phyloP scores from a whole-genome alignment of 345 rosid genomes.

The Eucalyptus erythrocorys region DNA sequence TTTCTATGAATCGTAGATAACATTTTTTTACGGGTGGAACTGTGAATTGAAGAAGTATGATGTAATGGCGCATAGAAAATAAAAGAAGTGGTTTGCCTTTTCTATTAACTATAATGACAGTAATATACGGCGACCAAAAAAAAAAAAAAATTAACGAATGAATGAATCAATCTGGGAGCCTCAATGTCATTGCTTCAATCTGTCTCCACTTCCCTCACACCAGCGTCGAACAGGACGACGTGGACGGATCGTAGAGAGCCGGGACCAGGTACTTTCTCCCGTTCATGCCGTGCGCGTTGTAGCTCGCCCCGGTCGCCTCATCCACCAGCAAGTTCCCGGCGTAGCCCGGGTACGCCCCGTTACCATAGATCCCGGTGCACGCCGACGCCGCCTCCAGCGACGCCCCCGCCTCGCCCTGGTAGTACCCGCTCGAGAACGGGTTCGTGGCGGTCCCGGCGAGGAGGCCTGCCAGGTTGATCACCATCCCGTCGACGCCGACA shows the following conservation, averaged over 20 bases:
- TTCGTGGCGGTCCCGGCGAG: conserved; percentile 75
- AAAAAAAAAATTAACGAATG: background rate
- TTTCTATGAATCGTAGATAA: background rate
- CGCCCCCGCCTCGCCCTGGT: conserved; percentile 52
- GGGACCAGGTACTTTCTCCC: conserved; percentile 75
- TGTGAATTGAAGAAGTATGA: background rate
- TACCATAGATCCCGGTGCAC: conserved; percentile 58
- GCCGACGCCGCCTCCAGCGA: conserved; percentile 79
- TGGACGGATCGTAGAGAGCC: conserved; percentile 64
- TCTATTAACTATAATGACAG: background rate
- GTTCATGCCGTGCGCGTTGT: conserved; percentile 55
- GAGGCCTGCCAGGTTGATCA: conserved; percentile 58
- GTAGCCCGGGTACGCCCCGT: conserved; percentile 83
- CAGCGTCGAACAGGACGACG: conserved; percentile 41
- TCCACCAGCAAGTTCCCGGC: conserved; percentile 57
- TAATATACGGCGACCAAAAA: background rate
- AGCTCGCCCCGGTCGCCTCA: conserved; percentile 56
- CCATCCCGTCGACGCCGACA: conserved; percentile 72
- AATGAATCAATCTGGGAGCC: background rate
- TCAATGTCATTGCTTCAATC: background rate
- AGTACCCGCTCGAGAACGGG: conserved; percentile 69
- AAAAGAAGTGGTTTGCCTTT: background rate
- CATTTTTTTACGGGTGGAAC: background rate
- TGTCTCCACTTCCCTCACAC: conserved; percentile 7
- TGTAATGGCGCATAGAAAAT: background rate